A percentile compares a stretch with the other conserved stretches of the same genome.
Conservation (phyloP, 2,329 filamentous ascomycete genomes). For the Bipolaris gigantea region DNA sequence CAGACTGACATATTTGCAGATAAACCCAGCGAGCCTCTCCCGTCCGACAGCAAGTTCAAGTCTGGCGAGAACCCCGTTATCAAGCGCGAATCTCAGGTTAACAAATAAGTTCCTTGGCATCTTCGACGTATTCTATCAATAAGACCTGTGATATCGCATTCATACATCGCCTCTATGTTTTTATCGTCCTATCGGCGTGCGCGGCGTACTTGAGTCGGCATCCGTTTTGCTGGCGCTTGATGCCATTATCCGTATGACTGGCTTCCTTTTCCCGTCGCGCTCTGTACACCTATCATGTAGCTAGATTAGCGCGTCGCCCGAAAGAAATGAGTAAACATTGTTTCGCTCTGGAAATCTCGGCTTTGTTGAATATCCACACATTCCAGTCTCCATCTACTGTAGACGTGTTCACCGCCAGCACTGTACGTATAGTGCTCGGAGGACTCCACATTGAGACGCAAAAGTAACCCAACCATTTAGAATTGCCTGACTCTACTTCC, state of each 20-base stretch:
- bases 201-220: conserved; percentile 8
- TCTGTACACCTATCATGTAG: conserved; percentile 6
- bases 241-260: conserved; percentile 9
- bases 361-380: neutral
- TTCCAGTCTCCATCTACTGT: neutral
- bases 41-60: conserved; percentile 52
- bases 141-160: neutral
- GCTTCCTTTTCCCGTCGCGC: conserved; percentile 6
- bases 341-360: neutral
- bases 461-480: neutral
- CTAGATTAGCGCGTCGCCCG: neutral
- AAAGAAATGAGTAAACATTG: neutral
- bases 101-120: conserved; percentile 48
- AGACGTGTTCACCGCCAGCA: neutral
- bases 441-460: neutral
- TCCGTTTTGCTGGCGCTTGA: conserved; percentile 11
- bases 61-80: conserved; percentile 52
- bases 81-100: conserved; percentile 49
- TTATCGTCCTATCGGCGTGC: conserved; percentile 6
- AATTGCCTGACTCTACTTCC: neutral
- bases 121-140: neutral
- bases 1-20: conserved; percentile 44
- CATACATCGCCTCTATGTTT: conserved; percentile 1
- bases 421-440: neutral
- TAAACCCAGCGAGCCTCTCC: conserved; percentile 57